These are phyloP conservation scores for Saitozyma sp. DNA, from an alignment of 768 basidiomycete genomes.

Conservation along the genomic window DNA sequence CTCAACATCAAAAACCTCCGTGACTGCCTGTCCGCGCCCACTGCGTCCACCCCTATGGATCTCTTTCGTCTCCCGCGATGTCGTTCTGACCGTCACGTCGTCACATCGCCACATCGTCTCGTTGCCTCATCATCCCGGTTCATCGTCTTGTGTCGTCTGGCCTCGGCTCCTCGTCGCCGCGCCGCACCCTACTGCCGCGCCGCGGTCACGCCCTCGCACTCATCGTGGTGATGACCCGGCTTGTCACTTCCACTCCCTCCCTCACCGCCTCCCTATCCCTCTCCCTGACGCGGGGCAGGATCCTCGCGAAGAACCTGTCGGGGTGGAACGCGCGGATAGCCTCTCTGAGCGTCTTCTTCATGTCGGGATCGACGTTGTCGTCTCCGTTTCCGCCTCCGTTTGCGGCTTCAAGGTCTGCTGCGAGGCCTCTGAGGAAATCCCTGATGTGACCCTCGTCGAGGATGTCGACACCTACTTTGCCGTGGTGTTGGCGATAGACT, in stretches of 20 bases:
- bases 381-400: constrained; percentile 11
- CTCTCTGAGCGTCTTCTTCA: constrained; percentile 62
- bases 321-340: constrained; percentile 59
- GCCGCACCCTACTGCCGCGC: no score
- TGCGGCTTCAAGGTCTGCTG: constrained; percentile 11
- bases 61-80: no score
- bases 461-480: constrained; percentile 6
- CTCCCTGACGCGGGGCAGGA: constrained; percentile 37
- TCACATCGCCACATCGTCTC: no score
- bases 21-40: no score
- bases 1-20: no score
- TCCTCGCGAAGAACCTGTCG: constrained; percentile 49
- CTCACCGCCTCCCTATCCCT: constrained; percentile 44
- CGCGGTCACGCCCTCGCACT: no score
- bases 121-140: constrained; percentile 4
- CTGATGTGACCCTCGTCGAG: constrained; percentile 27
- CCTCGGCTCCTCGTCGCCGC: no score
- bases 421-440: constrained; percentile 29
- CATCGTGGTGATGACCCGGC: constrained; percentile 36
- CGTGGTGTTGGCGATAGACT: constrained; percentile 22
- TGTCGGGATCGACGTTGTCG: constrained; percentile 52
- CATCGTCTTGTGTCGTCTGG: constrained; percentile 25
- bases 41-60: no score
- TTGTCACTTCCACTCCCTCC: constrained; percentile 47
- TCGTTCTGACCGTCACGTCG: no score